Percentiles rank a stretch among this genome's conserved stretches.
Conservation (phyloP, 2,329 filamentous ascomycete species). For the Trichothecium sympodiale region DNA sequence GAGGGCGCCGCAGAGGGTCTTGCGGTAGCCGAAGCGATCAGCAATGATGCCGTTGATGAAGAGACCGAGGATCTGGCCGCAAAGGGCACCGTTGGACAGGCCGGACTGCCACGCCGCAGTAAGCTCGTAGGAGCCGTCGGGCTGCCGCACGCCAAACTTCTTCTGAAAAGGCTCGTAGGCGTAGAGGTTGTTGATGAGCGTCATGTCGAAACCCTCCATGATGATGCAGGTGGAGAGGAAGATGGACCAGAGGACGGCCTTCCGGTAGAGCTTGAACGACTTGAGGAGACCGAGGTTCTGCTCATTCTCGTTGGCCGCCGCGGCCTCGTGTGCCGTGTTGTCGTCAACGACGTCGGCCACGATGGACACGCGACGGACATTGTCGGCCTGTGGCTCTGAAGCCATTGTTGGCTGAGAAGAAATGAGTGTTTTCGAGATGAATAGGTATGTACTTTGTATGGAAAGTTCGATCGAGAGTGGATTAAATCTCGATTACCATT, state of each 20-base stretch:
- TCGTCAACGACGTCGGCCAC: background rate
- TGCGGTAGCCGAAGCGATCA: conserved; percentile 33
- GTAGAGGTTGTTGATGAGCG: conserved; percentile 28
- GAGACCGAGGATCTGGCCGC: conserved; percentile 39
- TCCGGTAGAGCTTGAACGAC: conserved; percentile 28
- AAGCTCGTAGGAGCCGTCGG: conserved; percentile 30
- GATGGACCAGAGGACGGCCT: conserved; percentile 24
- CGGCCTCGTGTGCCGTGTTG: conserved; percentile 8
- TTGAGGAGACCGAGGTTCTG: conserved; percentile 19
- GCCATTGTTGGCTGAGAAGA: too few relatives aligned
- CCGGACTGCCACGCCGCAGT: conserved; percentile 41
- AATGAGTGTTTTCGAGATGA: too few relatives aligned
- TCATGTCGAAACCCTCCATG: conserved; percentile 30
- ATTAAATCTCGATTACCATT: too few relatives aligned
- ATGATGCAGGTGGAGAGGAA: conserved; percentile 25
- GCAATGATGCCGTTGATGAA: conserved; percentile 36
- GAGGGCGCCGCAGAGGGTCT: conserved; percentile 33
- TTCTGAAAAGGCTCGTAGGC: conserved; percentile 26
- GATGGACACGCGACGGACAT: background rate
- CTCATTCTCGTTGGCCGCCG: conserved; percentile 19
- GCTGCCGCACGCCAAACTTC: conserved; percentile 24
- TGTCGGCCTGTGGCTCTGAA: background rate
- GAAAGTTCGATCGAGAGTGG: too few relatives aligned
- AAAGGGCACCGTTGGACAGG: conserved; percentile 33
- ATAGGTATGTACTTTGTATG: too few relatives aligned